phyloP scores from a whole-genome alignment of 371 early-diverging fungal species.

The Mortierella sp. region DNA sequence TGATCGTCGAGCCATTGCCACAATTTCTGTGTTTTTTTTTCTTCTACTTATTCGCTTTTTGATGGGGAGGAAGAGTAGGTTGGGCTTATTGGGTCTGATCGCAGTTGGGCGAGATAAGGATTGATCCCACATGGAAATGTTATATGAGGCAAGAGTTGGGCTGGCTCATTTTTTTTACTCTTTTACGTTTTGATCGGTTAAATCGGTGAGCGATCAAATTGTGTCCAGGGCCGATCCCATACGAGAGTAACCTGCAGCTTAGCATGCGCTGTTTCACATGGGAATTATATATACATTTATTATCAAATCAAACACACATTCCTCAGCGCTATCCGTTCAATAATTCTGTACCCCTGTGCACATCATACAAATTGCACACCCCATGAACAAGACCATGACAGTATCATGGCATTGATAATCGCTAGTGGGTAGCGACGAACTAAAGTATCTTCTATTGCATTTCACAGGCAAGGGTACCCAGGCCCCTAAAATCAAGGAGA shows the following conservation, averaged over 20 bases:
- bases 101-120: conserved; percentile 11
- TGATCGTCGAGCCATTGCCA: not conserved
- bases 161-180: conserved; percentile 1
- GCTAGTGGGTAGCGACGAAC: no score
- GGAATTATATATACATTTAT: not conserved
- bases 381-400: no score
- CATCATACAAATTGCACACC: no score
- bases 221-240: conserved; percentile 30
- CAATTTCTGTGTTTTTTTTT: not conserved
- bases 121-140: conserved; percentile 5
- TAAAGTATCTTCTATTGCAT: not conserved
- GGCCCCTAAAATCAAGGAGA: conserved; percentile 94
- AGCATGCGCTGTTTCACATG: conserved; percentile 3
- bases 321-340: not conserved
- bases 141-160: not conserved
- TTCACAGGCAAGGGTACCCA: conserved; percentile 96
- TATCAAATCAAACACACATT: not conserved
- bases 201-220: conserved; percentile 49
- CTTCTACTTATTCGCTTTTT: no score
- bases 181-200: no score
- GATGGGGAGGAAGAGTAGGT: not conserved
- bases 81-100: conserved; percentile 29
- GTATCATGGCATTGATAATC: no score
- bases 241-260: not conserved
- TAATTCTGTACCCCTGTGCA: no score